Percentiles rank a stretch among this genome's conserved stretches.
These are phyloP conservation scores for Arachis monticola DNA, from an alignment of 331 rosid species.

Conservation along the genomic window DNA sequence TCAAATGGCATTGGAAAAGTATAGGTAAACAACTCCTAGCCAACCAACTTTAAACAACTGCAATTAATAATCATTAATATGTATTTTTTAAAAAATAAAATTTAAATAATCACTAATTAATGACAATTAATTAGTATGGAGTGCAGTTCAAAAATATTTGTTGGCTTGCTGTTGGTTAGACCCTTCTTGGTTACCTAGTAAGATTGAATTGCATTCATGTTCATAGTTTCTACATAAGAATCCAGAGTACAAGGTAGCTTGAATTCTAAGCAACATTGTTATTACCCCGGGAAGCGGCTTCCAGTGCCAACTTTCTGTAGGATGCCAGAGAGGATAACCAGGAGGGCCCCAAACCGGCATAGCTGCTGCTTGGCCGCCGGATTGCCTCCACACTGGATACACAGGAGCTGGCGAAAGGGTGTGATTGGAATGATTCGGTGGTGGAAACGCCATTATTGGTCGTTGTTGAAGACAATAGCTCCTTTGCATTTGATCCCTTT, in stretches of 20 bases:
- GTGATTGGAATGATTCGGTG: slow-evolving; percentile 71
- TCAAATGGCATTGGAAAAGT: slow-evolving; percentile 1
- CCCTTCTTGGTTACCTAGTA: too few relatives aligned
- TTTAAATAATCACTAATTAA: too few relatives aligned
- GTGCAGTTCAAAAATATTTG: too few relatives aligned
- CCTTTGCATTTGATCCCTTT: slow-evolving; percentile 57
- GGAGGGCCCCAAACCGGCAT: slow-evolving; percentile 68
- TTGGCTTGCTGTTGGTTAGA: too few relatives aligned
- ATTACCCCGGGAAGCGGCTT: slow-evolving; percentile 73
- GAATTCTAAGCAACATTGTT: neutral
- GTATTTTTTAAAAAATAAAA: too few relatives aligned
- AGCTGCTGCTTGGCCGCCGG: slow-evolving; percentile 48
- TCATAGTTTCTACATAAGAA: slow-evolving; percentile 24
- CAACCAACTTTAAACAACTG: too few relatives aligned
- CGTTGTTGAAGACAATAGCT: slow-evolving; percentile 62
- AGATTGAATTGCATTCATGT: too few relatives aligned
- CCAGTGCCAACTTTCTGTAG: slow-evolving; percentile 78
- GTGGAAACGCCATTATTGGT: slow-evolving; percentile 82
- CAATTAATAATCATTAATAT: too few relatives aligned
- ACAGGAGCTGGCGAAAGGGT: slow-evolving; percentile 55
- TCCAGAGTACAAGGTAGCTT: slow-evolving; percentile 7
- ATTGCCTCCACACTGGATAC: slow-evolving; percentile 80
- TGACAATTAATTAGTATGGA: too few relatives aligned
- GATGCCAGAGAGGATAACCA: slow-evolving; percentile 74
- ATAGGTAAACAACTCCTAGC: too few relatives aligned